Percentiles rank a stretch among this genome's conserved stretches.
Evolutionary conservation across 768 basidiomycete genomes (phyloP).

Genomic region (Pulveroboletus ravenelii): DNA sequence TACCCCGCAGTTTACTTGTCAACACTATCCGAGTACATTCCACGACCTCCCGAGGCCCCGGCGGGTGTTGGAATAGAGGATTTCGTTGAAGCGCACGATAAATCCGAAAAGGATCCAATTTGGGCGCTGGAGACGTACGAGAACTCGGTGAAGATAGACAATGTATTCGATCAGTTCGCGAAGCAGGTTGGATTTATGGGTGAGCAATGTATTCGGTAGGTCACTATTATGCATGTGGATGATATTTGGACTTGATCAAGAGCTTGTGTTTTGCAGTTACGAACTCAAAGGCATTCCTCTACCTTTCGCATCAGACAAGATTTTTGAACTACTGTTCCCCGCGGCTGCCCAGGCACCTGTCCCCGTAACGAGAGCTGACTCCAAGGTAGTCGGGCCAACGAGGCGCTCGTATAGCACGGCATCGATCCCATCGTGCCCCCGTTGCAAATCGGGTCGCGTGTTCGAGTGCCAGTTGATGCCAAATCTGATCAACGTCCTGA

Average conservation of each 20-base stretch:
- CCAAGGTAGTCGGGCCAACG: slow-evolving; percentile 43
- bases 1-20: slow-evolving; percentile 72
- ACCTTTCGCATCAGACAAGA: slow-evolving; percentile 75
- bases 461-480: slow-evolving; percentile 98
- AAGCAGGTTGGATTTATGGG: slow-evolving; percentile 65
- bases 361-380: slow-evolving; percentile 57
- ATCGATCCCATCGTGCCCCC: slow-evolving; percentile 58
- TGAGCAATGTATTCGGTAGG: slow-evolving; percentile 82
- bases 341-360: slow-evolving; percentile 38
- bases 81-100: slow-evolving; percentile 39
- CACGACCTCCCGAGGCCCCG: slow-evolving; percentile 47
- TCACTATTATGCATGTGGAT: neutral
- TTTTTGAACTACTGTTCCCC: slow-evolving; percentile 75
- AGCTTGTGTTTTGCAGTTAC: slow-evolving; percentile 49
- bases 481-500: slow-evolving; percentile 78
- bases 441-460: slow-evolving; percentile 61
- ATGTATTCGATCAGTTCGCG: slow-evolving; percentile 81
- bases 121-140: slow-evolving; percentile 79
- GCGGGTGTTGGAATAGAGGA: slow-evolving; percentile 38
- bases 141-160: slow-evolving; percentile 73
- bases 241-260: neutral
- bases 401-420: slow-evolving; percentile 53
- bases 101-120: slow-evolving; percentile 42
- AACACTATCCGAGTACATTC: slow-evolving; percentile 67
- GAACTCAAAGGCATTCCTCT: slow-evolving; percentile 82